Evolutionary conservation across 139 green algal genomes (phyloP).

Genomic region (Gonium pectorale): DNA sequence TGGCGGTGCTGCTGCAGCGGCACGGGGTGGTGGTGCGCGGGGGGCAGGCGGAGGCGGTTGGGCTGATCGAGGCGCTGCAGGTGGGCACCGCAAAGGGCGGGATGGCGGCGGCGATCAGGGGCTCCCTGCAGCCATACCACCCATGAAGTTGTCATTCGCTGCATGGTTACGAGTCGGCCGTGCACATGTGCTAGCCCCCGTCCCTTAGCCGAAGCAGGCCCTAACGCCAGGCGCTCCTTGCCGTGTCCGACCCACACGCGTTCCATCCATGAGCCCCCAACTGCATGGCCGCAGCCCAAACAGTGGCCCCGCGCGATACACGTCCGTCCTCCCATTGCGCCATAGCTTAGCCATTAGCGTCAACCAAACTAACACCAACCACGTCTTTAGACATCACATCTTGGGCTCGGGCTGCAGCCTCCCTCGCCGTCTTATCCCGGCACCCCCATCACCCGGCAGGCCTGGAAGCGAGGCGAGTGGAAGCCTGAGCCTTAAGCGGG

Average conservation of each 20-base stretch:
- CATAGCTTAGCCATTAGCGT: background rate
- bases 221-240: no score
- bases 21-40: conserved; percentile 32
- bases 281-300: no score
- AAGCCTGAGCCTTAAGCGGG: no score
- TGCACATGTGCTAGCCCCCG: background rate
- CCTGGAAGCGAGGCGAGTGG: conserved; percentile 22
- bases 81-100: background rate
- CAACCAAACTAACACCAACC: background rate
- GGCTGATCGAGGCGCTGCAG: conserved; percentile 8
- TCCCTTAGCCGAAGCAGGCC: no score
- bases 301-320: no score
- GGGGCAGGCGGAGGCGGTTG: conserved; percentile 25
- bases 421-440: no score
- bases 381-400: no score
- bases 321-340: background rate
- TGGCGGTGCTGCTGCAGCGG: conserved; percentile 37
- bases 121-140: background rate
- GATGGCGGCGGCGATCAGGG: background rate
- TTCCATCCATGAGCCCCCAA: no score
- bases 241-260: no score
- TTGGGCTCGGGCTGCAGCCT: no score
- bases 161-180: background rate
- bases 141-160: background rate
- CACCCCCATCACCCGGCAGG: no score